Conservation (phyloP, 306 rosid species). For the Pyrus pyrifolia region DNA sequence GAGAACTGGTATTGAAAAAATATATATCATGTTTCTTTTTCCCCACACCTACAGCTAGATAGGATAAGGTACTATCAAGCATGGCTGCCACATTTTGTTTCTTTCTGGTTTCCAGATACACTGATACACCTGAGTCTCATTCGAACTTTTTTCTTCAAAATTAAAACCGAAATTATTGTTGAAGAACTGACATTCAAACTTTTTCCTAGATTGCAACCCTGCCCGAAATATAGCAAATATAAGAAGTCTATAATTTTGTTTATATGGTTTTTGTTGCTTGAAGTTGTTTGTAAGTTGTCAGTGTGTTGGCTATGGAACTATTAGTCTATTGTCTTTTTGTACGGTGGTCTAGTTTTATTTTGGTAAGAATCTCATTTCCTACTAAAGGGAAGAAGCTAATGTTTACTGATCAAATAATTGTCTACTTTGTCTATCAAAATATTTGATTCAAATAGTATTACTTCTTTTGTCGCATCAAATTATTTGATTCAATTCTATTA, state of each 20-base stretch:
- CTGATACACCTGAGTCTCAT: neutral
- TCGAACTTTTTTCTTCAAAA: neutral
- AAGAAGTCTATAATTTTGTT: neutral
- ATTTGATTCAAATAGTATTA: neutral
- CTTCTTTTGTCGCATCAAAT: neutral
- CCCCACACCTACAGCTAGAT: constrained; percentile 26
- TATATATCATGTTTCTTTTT: neutral
- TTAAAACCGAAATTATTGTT: neutral
- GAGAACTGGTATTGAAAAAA: neutral
- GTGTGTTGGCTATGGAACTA: neutral
- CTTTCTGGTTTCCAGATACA: constrained; percentile 17
- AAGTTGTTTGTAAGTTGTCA: neutral
- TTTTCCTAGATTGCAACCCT: neutral
- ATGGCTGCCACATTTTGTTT: constrained; percentile 14
- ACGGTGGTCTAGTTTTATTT: neutral
- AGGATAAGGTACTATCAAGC: constrained; percentile 42
- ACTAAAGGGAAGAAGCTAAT: too few species aligned
- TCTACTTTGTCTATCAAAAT: neutral
- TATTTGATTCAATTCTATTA: too few species aligned
- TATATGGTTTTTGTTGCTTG: neutral
- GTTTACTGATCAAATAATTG: too few species aligned
- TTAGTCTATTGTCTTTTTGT: neutral
- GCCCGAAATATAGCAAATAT: neutral
- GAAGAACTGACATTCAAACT: neutral
- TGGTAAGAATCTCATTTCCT: too few species aligned